Conservation (phyloP, 495 filamentous ascomycete species). For the Coniosporium apollinis region DNA sequence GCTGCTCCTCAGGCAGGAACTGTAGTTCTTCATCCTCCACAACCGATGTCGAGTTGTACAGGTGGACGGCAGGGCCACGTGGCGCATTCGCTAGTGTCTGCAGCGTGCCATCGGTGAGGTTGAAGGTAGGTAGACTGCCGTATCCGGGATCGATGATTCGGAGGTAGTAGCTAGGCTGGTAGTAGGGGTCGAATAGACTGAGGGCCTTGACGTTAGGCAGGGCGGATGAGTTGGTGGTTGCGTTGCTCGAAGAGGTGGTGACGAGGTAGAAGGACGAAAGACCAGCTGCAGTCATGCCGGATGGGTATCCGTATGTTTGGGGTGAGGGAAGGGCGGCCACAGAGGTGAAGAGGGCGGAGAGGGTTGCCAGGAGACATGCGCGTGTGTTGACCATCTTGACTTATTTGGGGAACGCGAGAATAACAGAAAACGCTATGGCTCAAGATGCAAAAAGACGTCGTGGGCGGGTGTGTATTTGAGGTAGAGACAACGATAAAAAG, state of each 20-base stretch:
- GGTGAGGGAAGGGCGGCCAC: neutral
- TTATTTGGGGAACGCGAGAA: too few species aligned
- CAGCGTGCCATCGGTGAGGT: slow-evolving; percentile 14
- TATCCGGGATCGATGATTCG: slow-evolving; percentile 17
- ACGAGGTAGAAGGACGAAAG: slow-evolving; percentile 9
- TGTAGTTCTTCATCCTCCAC: slow-evolving; percentile 7
- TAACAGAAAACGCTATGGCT: too few species aligned
- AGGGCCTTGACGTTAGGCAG: slow-evolving; percentile 9
- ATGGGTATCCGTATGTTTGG: neutral
- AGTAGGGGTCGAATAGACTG: slow-evolving; percentile 12
- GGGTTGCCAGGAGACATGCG: too few species aligned
- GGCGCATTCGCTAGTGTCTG: slow-evolving; percentile 7
- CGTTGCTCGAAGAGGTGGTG: slow-evolving; percentile 4
- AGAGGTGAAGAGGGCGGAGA: slow-evolving; percentile 1
- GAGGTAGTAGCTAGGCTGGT: slow-evolving; percentile 12
- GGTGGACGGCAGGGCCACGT: slow-evolving; percentile 9
- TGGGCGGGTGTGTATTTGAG: too few species aligned
- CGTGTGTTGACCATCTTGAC: too few species aligned
- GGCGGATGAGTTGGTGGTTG: slow-evolving; percentile 2
- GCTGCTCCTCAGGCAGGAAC: slow-evolving; percentile 7
- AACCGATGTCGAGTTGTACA: slow-evolving; percentile 14
- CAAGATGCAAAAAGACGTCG: too few species aligned
- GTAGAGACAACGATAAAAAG: too few species aligned
- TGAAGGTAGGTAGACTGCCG: slow-evolving; percentile 15
- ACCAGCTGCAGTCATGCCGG: neutral